Evolutionary conservation across 139 green algal genomes (phyloP), one percentile per base, ranked within the genome.

Genomic region (Tetraselmis striata): DNA sequence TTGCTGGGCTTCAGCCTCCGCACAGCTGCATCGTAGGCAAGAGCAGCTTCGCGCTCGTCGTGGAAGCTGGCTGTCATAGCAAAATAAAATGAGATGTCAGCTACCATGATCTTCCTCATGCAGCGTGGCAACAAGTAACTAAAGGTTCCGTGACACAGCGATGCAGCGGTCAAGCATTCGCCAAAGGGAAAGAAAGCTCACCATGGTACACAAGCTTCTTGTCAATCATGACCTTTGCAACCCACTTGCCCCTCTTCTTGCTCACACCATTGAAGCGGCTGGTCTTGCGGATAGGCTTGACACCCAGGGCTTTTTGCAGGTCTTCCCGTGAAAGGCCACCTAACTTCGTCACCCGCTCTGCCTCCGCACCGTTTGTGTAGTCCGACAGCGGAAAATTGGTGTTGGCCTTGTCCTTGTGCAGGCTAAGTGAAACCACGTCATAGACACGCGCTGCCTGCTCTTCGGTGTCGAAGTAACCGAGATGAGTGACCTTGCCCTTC

Each of bases 181-280:
- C 11, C 11, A 67, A 67, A 67, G 18, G 5, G 45, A 5, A 67
- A 67, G 45, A 67, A 67, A 67, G 18, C 45, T 59, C 75, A 27
- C 45, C 82, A 24, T 90, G 80, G 86, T 94, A 95, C 0, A 90
- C 91, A 90, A 90, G 94, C 81, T 92, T 90, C 29, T 90, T 82
- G 85, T 94, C 93, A 79, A 95, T 88, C 91, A 95, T 94, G 31
- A 95, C 91, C 89, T 95, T 95, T 67, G 91, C 91, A 85, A 94
- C 91, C 91, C 91, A 95, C 76, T 87, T 86, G 29, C 91, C 91
- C 88, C 93, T 95, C 87, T 95, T 95, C 84, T 90, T 91, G 79
- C 81, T 88, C 28, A 95, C 91, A 11, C 91, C 91, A 18, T 67
- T 67, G 45, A 67, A 67, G 11, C 45, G 80, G 30, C 80, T 88